A percentile compares a stretch with the other conserved stretches of the same genome.
Evolutionary conservation across 805 yeast genomes (phyloP).

Genomic region (Dipodascus albidus): DNA sequence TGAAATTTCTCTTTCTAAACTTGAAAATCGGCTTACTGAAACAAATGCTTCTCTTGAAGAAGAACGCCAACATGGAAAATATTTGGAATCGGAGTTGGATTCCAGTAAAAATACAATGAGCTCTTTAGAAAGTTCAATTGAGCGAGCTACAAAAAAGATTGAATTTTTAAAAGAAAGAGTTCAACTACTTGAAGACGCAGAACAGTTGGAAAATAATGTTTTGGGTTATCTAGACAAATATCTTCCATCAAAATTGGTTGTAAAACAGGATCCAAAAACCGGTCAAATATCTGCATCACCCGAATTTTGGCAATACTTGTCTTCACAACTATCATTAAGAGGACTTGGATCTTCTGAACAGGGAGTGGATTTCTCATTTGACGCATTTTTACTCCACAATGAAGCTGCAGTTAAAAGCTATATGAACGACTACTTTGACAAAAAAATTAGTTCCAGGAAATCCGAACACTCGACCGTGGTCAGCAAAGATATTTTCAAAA

Average conservation of each 20-base stretch:
- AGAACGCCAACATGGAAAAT: background rate
- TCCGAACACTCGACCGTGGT: background rate
- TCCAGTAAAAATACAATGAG: constrained; percentile 2
- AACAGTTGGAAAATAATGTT: constrained; percentile 3
- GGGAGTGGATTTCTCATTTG: background rate
- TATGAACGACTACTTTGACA: background rate
- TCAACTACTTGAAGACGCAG: constrained; percentile 4
- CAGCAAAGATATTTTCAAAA: background rate
- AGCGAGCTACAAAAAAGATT: background rate
- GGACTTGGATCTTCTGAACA: background rate
- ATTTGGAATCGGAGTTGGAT: background rate
- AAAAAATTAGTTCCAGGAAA: background rate
- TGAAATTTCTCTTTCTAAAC: background rate
- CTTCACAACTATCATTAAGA: background rate
- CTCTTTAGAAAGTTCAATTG: background rate
- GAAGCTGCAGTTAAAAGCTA: background rate
- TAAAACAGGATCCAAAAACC: constrained; percentile 4
- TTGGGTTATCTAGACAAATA: constrained; percentile 5
- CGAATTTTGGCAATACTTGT: constrained; percentile 7
- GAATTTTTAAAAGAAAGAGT: constrained; percentile 4
- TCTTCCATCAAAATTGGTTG: constrained; percentile 6
- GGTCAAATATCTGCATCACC: constrained; percentile 4
- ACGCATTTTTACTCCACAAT: constrained; percentile 1
- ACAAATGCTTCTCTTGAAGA: constrained; percentile 4
- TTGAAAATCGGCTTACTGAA: constrained; percentile 1